Base-by-base conservation (phyloP, 164 flowering plant species). In the Santalum album region DNA sequence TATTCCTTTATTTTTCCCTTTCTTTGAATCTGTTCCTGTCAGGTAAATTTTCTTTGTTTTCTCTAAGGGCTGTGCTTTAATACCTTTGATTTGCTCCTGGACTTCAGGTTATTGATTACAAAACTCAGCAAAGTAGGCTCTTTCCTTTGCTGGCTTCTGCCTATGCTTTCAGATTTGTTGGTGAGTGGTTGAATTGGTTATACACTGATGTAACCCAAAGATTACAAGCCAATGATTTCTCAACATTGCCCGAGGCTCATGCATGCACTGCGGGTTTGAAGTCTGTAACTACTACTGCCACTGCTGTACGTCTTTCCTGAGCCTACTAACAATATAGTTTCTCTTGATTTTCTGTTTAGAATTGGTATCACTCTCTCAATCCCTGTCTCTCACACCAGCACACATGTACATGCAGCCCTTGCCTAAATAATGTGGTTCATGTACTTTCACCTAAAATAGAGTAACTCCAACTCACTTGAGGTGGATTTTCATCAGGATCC, bases 221-320 rank as follows among this genome's bases (percentile, higher is more conserved):
- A 75, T 53, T 90, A 71, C 77, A 77, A 75, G 86, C 86, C 26
- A 79, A 71, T 59, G 99, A 94, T 66, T 94, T 90, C 68, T 82
- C 97, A 21, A 87, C 92, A 38, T 73, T 94, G 76, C 95, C 99
- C 38, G 99, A 94, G 78, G 97, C 87, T 64, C 99, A 94, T 81
- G 99, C 99, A 39, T 94, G 99, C 72, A 90, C 99, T 73, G 99
- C 99, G 54, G 99, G 99, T 38, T 78, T 94, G 77, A 94, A 94
- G 78, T 94, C 99, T 25, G 57, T 94, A 78, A 94, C 99, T 39
- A 90, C 99, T 44, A 40, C 94, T 58, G 68, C 61, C 32, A 90
- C 99, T 63, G 92, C 99, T 66, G 99, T 94, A 83, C 22, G 90
- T 72, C 7, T 40, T 55, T 14, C 12, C 11, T 39, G 17, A 38